phyloP scores from a whole-genome alignment of 2,329 filamentous ascomycete species.

The Alternaria dauci region DNA sequence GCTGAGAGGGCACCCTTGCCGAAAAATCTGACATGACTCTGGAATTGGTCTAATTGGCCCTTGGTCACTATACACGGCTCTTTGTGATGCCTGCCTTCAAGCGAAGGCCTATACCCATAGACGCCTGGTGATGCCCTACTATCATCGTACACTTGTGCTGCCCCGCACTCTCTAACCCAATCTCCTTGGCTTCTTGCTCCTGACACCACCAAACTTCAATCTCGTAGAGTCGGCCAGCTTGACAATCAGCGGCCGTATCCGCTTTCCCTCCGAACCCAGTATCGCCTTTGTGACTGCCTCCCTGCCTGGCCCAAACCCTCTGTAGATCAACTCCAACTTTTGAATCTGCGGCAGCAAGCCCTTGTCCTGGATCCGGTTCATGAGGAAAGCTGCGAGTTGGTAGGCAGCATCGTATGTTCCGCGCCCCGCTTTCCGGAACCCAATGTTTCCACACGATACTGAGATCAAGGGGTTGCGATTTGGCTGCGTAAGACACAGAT shows the following conservation, averaged over 20 bases:
- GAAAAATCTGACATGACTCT: constrained; percentile 46
- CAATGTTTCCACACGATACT: constrained; percentile 84
- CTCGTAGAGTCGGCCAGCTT: constrained; percentile 86
- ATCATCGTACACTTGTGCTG: not conserved
- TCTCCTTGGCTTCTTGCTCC: constrained; percentile 84
- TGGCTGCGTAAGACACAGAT: constrained; percentile 88
- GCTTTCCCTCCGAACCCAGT: constrained; percentile 82
- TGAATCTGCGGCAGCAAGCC: constrained; percentile 79
- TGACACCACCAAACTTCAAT: constrained; percentile 94
- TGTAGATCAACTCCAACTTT: constrained; percentile 78
- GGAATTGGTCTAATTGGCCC: constrained; percentile 11
- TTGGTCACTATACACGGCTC: constrained; percentile 5
- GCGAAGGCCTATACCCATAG: not conserved
- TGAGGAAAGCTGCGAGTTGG: constrained; percentile 83
- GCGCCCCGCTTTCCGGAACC: constrained; percentile 84
- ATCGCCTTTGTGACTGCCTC: constrained; percentile 91
- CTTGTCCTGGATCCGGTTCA: constrained; percentile 84
- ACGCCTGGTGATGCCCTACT: not conserved
- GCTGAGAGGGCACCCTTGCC: constrained; percentile 57
- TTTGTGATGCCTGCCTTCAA: constrained; percentile 4
- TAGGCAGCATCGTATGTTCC: constrained; percentile 91
- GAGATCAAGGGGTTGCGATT: constrained; percentile 81
- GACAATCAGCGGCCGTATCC: constrained; percentile 76
- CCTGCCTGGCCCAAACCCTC: constrained; percentile 85
- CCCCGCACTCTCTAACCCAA: constrained; percentile 62